These are phyloP conservation scores for Microascus cirrosus DNA, from an alignment of 2,329 filamentous ascomycete genomes.

Conservation along the genomic window DNA sequence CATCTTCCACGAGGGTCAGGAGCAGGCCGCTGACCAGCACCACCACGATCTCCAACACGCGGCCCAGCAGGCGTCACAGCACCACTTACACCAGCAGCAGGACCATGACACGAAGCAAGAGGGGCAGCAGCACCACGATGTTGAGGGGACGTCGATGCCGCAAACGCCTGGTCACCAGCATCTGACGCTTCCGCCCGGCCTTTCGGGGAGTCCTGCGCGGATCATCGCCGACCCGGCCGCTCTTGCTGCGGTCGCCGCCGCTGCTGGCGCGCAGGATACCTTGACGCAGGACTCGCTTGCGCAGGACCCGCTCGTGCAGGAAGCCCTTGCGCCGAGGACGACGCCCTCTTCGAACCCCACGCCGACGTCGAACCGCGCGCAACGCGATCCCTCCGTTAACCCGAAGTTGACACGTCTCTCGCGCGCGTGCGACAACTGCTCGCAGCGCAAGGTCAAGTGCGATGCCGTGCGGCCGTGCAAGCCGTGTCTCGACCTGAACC, in stretches of 20 bases:
- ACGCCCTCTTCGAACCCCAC: neutral
- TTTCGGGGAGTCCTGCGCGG: slow-evolving; percentile 1
- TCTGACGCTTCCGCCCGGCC: neutral
- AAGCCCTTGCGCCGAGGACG: neutral
- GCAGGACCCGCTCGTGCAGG: neutral
- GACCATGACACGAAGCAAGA: slow-evolving; percentile 9
- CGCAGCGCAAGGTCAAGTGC: slow-evolving; percentile 51
- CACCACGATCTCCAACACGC: slow-evolving; percentile 27
- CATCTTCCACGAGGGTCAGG: slow-evolving; percentile 23
- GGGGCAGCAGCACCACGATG: slow-evolving; percentile 7
- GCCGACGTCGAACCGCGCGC: neutral
- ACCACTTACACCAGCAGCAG: slow-evolving; percentile 12
- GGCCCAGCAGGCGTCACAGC: slow-evolving; percentile 20
- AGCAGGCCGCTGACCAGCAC: slow-evolving; percentile 22
- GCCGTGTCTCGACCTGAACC: slow-evolving; percentile 43
- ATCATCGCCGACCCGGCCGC: slow-evolving; percentile 6
- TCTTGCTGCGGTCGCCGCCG: slow-evolving; percentile 4
- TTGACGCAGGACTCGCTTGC: neutral
- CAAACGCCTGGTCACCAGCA: slow-evolving; percentile 1
- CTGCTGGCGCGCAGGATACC: slow-evolving; percentile 1
- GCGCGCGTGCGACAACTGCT: slow-evolving; percentile 51
- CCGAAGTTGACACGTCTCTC: slow-evolving; percentile 44
- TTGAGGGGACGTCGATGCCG: neutral
- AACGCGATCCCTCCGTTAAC: slow-evolving; percentile 27
- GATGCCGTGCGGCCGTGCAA: slow-evolving; percentile 44